phyloP scores from a whole-genome alignment of 768 basidiomycete genomes.

The Pluteus cervinus region DNA sequence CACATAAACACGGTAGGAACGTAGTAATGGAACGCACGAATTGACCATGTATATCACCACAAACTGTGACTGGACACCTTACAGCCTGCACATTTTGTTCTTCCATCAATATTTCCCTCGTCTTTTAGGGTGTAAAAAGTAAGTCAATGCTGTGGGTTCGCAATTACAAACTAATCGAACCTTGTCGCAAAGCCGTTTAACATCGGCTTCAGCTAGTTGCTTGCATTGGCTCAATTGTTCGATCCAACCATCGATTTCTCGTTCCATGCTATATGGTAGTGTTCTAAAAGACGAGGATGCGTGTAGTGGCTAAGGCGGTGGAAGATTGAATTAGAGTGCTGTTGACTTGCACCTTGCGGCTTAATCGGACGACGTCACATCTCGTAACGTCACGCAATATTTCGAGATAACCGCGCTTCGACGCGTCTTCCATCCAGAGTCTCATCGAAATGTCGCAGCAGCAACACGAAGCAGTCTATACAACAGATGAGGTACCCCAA shows the following conservation, averaged over 20 bases:
- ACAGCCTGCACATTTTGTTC: constrained; percentile 99
- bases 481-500: constrained; percentile 71
- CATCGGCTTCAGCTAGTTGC: constrained; percentile 90
- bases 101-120: constrained; percentile 97
- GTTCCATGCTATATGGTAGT: constrained; percentile 35
- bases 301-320: constrained; percentile 23
- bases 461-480: constrained; percentile 66
- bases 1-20: constrained; percentile 6
- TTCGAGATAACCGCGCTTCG: constrained; percentile 28
- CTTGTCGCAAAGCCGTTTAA: constrained; percentile 99
- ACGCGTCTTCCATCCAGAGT: constrained; percentile 12
- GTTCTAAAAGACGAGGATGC: constrained; percentile 23
- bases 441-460: constrained; percentile 26
- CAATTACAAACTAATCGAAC: too few species aligned
- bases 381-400: constrained; percentile 22
- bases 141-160: too few species aligned
- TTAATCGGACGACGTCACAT: constrained; percentile 25
- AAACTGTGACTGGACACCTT: constrained; percentile 97
- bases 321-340: constrained; percentile 27
- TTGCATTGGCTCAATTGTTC: constrained; percentile 96
- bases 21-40: constrained; percentile 66
- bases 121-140: constrained; percentile 64
- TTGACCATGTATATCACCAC: constrained; percentile 99
- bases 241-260: constrained; percentile 96
- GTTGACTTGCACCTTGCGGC: neutral